Evolutionary conservation across 768 basidiomycete genomes (phyloP).

Genomic region (Lentinula lateritia): DNA sequence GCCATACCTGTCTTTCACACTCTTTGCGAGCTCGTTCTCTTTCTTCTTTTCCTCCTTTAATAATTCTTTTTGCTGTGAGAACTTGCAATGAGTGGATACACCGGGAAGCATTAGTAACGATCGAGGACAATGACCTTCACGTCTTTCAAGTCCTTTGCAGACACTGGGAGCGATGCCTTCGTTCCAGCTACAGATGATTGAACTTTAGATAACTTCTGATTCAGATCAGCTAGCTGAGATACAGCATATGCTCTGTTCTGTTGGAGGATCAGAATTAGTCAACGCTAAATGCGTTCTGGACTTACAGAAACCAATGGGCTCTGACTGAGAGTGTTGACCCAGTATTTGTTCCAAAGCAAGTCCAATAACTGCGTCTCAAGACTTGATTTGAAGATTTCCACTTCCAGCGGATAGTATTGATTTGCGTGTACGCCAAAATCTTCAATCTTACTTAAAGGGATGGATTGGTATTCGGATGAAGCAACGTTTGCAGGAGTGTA

Average conservation of each 20-base stretch:
- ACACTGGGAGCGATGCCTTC: constrained; percentile 45
- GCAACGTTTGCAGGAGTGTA: constrained; percentile 76
- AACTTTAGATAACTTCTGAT: constrained; percentile 81
- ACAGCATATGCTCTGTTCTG: constrained; percentile 95
- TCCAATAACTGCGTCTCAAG: constrained; percentile 85
- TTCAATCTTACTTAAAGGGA: constrained; percentile 95
- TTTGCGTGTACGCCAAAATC: constrained; percentile 99
- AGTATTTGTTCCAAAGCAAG: constrained; percentile 98
- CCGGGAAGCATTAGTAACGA: background rate
- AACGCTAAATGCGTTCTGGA: background rate
- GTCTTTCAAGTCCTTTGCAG: constrained; percentile 48
- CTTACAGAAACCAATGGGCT: constrained; percentile 88
- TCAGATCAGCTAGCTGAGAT: constrained; percentile 83
- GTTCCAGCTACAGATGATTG: constrained; percentile 52
- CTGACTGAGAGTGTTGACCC: constrained; percentile 95
- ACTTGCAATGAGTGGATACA: too few species aligned
- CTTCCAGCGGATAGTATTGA: constrained; percentile 91
- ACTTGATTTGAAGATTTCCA: constrained; percentile 91
- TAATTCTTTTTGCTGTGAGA: constrained; percentile 39
- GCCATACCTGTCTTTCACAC: constrained; percentile 83
- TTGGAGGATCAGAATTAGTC: background rate
- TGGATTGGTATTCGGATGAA: constrained; percentile 89
- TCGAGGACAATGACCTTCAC: constrained; percentile 35
- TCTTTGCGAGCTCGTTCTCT: constrained; percentile 81
- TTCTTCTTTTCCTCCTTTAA: constrained; percentile 79